These are phyloP conservation scores for Ogataea pilisensis DNA, from an alignment of 805 yeast genomes.

Conservation along the genomic window DNA sequence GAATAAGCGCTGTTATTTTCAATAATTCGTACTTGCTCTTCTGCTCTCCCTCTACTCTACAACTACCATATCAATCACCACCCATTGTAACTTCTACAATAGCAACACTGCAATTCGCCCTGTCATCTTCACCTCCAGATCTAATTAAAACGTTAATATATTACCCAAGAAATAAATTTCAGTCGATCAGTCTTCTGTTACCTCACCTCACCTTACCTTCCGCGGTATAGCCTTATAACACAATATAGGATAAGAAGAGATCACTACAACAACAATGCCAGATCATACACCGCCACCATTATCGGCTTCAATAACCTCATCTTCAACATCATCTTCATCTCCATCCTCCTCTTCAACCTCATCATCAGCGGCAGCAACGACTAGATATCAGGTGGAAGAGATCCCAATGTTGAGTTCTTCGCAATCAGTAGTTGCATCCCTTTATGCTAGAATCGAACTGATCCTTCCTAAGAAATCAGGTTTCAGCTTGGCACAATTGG, in stretches of 20 bases:
- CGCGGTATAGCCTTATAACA: not conserved
- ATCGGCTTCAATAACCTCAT: not conserved
- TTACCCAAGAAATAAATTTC: too few species aligned
- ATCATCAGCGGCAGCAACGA: not conserved
- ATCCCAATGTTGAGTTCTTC: conserved; percentile 5
- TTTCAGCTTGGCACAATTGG: conserved; percentile 32
- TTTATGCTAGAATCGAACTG: conserved; percentile 31
- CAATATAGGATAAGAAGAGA: too few species aligned
- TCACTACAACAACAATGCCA: not conserved
- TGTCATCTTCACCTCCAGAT: too few species aligned
- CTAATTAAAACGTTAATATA: too few species aligned
- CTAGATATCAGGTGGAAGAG: conserved; percentile 2
- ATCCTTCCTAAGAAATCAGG: conserved; percentile 36
- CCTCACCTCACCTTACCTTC: not conserved
- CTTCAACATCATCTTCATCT: not conserved
- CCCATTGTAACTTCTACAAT: too few species aligned
- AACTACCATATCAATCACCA: too few species aligned
- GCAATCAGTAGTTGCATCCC: conserved; percentile 31
- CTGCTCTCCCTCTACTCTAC: too few species aligned
- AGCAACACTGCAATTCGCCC: too few species aligned
- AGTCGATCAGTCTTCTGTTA: not conserved
- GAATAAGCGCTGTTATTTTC: too few species aligned
- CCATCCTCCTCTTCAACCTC: not conserved
- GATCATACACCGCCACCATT: not conserved
- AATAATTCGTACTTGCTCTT: too few species aligned